These are phyloP conservation scores for Wickerhamomyces sydowiorum DNA, from an alignment of 805 yeast species.

Conservation along the genomic window DNA sequence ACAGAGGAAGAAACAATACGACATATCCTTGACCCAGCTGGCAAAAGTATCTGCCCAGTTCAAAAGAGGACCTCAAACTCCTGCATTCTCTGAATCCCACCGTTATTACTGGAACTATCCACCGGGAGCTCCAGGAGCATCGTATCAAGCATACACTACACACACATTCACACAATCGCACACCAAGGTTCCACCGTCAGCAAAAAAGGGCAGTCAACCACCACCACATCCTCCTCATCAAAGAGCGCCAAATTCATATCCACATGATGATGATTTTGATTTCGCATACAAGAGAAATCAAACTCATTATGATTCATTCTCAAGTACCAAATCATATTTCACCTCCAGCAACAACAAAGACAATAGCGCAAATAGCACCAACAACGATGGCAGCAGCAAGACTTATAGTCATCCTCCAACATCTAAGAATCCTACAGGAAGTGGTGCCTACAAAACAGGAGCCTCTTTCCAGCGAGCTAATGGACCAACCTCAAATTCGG, in stretches of 20 bases:
- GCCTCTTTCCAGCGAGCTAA: too few relatives aligned
- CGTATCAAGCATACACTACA: too few relatives aligned
- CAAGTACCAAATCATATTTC: not conserved
- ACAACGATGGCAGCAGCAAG: not conserved
- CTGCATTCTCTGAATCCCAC: too few relatives aligned
- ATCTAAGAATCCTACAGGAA: not conserved
- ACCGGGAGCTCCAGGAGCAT: too few relatives aligned
- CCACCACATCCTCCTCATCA: not conserved
- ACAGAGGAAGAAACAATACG: slow-evolving; percentile 23
- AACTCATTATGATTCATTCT: not conserved
- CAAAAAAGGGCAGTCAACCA: not conserved
- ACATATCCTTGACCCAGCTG: slow-evolving; percentile 3
- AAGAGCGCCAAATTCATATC: not conserved
- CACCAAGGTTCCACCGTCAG: too few relatives aligned
- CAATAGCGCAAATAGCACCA: not conserved
- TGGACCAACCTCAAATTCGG: too few relatives aligned
- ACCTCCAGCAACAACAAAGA: not conserved
- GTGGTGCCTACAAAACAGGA: not conserved
- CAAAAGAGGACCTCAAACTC: not conserved
- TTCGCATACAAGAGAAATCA: not conserved
- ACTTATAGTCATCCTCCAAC: not conserved
- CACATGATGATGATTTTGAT: not conserved
- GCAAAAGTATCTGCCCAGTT: not conserved
- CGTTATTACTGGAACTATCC: too few relatives aligned
- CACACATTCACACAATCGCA: too few relatives aligned